These are phyloP conservation scores for Aciculosporium take DNA, from an alignment of 2,329 filamentous ascomycete species.

Conservation along the genomic window DNA sequence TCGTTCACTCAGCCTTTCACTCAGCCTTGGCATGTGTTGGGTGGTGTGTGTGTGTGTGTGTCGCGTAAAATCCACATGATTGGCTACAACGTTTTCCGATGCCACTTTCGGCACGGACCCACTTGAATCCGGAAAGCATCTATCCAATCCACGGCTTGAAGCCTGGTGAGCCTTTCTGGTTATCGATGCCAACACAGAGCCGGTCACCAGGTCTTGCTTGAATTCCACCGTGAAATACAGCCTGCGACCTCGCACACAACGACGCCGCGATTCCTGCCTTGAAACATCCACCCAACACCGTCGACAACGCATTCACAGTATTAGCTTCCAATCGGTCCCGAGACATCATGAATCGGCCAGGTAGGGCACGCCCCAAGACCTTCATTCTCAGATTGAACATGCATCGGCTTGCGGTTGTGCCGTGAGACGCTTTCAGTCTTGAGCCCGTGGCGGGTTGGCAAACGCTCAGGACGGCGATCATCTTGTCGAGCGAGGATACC, in stretches of 20 bases:
- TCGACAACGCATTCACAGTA: not conserved
- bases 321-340: not conserved
- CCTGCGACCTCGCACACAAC: not conserved
- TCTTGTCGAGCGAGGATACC: not conserved
- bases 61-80: slow-evolving; percentile 13
- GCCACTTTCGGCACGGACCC: slow-evolving; percentile 22
- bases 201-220: not conserved
- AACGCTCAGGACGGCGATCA: not conserved
- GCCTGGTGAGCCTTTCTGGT: slow-evolving; percentile 13
- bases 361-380: slow-evolving; percentile 28
- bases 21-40: slow-evolving; percentile 11
- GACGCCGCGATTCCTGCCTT: not conserved
- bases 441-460: not conserved
- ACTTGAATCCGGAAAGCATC: slow-evolving; percentile 23
- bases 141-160: slow-evolving; percentile 12
- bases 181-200: slow-evolving; percentile 4
- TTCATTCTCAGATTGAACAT: slow-evolving; percentile 7
- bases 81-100: slow-evolving; percentile 14
- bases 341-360: slow-evolving; percentile 44
- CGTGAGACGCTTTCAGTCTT: not conserved
- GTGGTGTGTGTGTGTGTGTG: too few species aligned
- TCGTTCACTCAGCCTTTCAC: too few species aligned
- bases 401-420: not conserved
- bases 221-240: not conserved
- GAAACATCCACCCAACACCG: not conserved